These are phyloP conservation scores for Stentor coeruleus DNA, from an alignment of 73 alveolate genomes.

Conservation along the genomic window DNA sequence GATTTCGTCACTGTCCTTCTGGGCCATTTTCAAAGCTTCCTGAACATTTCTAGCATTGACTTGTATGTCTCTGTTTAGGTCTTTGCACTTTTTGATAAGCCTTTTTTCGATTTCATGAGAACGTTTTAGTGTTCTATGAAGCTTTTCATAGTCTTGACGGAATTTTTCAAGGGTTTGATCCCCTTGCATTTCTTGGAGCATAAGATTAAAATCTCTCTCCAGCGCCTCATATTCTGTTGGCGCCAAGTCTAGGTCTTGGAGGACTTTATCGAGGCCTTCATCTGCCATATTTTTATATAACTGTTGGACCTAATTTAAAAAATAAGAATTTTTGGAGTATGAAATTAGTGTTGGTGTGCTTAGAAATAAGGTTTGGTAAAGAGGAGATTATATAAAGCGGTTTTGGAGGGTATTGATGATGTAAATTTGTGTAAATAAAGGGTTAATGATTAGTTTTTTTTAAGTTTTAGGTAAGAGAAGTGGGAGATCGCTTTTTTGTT, in stretches of 20 bases:
- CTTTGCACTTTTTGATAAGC: constrained; percentile 62
- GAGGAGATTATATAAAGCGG: too few species aligned
- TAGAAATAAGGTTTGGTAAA: too few species aligned
- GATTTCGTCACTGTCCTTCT: constrained; percentile 82
- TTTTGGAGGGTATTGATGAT: too few species aligned
- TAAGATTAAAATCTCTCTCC: constrained; percentile 55
- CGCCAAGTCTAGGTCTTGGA: constrained; percentile 37
- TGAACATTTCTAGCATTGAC: constrained; percentile 75
- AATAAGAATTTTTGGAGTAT: too few species aligned
- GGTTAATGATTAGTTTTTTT: too few species aligned
- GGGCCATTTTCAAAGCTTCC: constrained; percentile 67
- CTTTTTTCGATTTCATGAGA: constrained; percentile 81
- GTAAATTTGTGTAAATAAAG: too few species aligned
- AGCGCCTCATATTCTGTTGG: constrained; percentile 54
- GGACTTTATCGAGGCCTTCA: constrained; percentile 35
- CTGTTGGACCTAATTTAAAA: background rate
- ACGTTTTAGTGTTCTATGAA: constrained; percentile 79
- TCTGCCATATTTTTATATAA: constrained; percentile 24
- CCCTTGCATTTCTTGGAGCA: constrained; percentile 74
- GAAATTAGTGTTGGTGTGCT: too few species aligned
- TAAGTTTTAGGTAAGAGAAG: too few species aligned
- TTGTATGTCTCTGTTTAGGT: constrained; percentile 65
- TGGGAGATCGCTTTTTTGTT: too few species aligned
- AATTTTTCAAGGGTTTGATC: constrained; percentile 84
- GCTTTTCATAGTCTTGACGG: constrained; percentile 80